Percentiles rank a stretch among this genome's conserved stretches.
Evolutionary conservation across 176 grass and related monocot genomes (phyloP).

Genomic region (Secale cereale): DNA sequence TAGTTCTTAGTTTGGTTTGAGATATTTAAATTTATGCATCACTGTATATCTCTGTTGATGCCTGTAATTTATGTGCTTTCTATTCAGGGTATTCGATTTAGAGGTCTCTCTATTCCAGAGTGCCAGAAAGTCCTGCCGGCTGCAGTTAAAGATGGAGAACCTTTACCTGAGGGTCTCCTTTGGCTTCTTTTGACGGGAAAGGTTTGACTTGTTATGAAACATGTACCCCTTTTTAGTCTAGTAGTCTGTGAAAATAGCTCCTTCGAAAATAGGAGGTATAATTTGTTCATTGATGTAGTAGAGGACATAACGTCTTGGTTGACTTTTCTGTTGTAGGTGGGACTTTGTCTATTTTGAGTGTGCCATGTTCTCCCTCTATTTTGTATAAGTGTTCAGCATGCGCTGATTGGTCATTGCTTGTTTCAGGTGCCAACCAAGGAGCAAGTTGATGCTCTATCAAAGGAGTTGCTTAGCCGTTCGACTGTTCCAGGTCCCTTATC

Average conservation of each 20-base stretch:
- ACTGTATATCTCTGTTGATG: neutral
- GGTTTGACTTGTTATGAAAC: constrained; percentile 38
- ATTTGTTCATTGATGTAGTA: neutral
- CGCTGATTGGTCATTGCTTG: constrained; percentile 10
- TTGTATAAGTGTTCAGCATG: neutral
- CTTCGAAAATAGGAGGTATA: neutral
- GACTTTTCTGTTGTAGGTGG: neutral
- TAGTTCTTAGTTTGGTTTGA: constrained; percentile 10
- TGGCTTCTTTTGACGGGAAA: constrained; percentile 99
- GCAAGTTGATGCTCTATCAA: constrained; percentile 77
- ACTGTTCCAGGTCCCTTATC: constrained; percentile 69
- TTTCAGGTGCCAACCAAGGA: constrained; percentile 86
- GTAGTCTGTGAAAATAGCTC: neutral
- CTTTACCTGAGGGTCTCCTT: constrained; percentile 95
- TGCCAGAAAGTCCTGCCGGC: constrained; percentile 83
- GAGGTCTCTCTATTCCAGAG: constrained; percentile 94
- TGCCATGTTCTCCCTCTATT: neutral
- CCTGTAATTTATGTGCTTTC: neutral
- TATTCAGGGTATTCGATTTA: constrained; percentile 94
- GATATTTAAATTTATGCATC: neutral
- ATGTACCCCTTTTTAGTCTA: neutral
- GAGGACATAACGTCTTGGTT: neutral
- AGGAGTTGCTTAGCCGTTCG: constrained; percentile 65
- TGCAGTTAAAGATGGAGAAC: constrained; percentile 72
- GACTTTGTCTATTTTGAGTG: neutral